Base-by-base conservation (phyloP, 169 alveolate genomes). In the Amoebophrya sp. region DNA sequence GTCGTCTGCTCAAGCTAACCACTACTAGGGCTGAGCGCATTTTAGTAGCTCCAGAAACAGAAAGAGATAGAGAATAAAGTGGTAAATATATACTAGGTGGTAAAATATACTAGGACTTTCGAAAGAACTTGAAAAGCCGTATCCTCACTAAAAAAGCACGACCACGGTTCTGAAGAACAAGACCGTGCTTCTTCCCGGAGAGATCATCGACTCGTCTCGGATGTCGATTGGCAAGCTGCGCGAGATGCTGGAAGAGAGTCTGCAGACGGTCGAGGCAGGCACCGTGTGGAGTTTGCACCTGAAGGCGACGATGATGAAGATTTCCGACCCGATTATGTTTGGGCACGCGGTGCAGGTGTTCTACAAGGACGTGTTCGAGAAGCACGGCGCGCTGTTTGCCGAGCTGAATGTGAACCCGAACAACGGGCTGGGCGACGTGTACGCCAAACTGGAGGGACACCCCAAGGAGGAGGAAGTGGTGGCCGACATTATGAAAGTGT, bases 281-380 rank as follows among this genome's bases (percentile, higher is more conserved):
- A 53, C 89, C 35, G 89, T 91, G 32, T 91, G 41, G 39, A 41
- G 89, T 29, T 12, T 91, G 89, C 93, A 91, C 77, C 91, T 91
- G 33, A 91, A 91, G 77, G 93, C 93, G n/a, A 91, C 93, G n/a
- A 91, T 91, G 93, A 91, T 91, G 93, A 47, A 0, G 40, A 18
- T 47, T 18, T 47, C 66, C 66, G 94, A 92, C 83, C 94, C 94
- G 47, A 92, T 92, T 40, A 92, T 92, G 92, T 92, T 92, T 38
- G 94, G 94, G 32, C 94, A 92, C 89, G 53, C 90, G 40, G 93
- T 92, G 89, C 88, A 89, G 92, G 94, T 92, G 40, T 92, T 23
- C 89, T 92, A 89, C 77, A 77, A 89, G 41, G 92, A 90, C 40
- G 94, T 92, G 77, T 92, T 92, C 32, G 91, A 38, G 25, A 92